Evolutionary conservation across 352 stramenopile species (phyloP).

Genomic region (Phytophthora uliginosa): DNA sequence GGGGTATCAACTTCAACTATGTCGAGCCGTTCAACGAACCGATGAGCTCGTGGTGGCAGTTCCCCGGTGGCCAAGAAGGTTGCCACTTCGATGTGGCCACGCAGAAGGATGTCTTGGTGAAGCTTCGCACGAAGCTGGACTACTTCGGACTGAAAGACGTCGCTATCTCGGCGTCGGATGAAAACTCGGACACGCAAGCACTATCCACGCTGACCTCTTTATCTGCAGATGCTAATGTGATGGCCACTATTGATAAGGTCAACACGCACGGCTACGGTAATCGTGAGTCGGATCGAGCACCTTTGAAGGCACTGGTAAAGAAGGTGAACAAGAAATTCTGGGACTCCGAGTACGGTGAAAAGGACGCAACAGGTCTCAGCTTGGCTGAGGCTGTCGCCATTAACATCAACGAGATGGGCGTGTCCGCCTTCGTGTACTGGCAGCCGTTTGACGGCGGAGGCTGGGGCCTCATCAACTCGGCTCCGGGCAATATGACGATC

Average conservation of each 20-base stretch:
- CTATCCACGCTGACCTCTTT: constrained; percentile 40
- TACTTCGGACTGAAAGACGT: constrained; percentile 31
- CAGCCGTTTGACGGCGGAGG: constrained; percentile 51
- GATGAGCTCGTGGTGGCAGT: constrained; percentile 56
- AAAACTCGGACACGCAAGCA: constrained; percentile 49
- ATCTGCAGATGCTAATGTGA: constrained; percentile 18
- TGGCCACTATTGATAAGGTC: constrained; percentile 45
- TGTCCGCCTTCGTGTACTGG: constrained; percentile 68
- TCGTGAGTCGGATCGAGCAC: constrained; percentile 37
- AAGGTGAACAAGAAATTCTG: constrained; percentile 48
- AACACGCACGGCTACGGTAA: constrained; percentile 64
- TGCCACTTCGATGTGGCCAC: constrained; percentile 51
- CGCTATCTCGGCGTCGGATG: constrained; percentile 47
- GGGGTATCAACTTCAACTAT: constrained; percentile 58
- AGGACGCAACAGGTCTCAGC: constrained; percentile 46
- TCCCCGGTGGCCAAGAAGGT: constrained; percentile 49
- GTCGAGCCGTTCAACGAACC: constrained; percentile 69
- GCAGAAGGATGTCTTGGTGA: constrained; percentile 47
- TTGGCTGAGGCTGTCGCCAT: constrained; percentile 56
- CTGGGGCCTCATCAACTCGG: constrained; percentile 57
- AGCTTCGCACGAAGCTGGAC: constrained; percentile 50
- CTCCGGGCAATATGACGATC: constrained; percentile 45
- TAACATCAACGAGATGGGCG: constrained; percentile 61
- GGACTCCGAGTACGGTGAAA: constrained; percentile 65
- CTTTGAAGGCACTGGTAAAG: constrained; percentile 37